These are phyloP conservation scores for Hippophae gyantsensis DNA, from an alignment of 306 rosid genomes.

Conservation along the genomic window DNA sequence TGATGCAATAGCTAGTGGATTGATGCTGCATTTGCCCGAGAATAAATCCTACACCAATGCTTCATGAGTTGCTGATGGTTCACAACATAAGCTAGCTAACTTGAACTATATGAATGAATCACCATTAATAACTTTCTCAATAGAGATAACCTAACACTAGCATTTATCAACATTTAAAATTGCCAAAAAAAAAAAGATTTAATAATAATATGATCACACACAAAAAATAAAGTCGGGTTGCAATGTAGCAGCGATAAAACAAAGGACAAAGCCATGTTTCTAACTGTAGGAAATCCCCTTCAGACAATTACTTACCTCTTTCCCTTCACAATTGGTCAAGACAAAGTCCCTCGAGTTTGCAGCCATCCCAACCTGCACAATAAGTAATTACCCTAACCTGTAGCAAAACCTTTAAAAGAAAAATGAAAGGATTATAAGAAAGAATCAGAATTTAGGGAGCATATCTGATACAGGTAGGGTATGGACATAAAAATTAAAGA, in stretches of 20 bases:
- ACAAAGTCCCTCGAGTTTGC: conserved; percentile 77
- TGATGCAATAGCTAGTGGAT: too few species aligned
- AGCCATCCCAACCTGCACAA: conserved; percentile 81
- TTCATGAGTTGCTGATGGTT: not conserved
- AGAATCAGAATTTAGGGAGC: not conserved
- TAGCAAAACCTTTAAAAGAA: conserved; percentile 4
- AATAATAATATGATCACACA: too few species aligned
- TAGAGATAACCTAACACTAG: too few species aligned
- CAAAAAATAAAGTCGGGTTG: not conserved
- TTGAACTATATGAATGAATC: too few species aligned
- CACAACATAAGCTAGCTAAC: not conserved
- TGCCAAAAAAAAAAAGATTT: too few species aligned
- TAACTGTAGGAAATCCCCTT: conserved; percentile 9
- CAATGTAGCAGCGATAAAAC: not conserved
- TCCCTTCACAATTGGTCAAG: conserved; percentile 60
- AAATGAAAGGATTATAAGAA: not conserved
- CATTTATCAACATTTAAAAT: too few species aligned
- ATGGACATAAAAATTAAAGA: not conserved
- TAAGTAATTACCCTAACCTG: conserved; percentile 10
- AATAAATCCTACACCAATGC: not conserved
- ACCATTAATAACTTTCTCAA: too few species aligned
- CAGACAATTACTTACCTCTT: conserved; percentile 47
- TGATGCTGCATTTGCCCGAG: too few species aligned
- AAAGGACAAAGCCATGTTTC: conserved; percentile 11
- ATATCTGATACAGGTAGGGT: conserved; percentile 3